Percentiles rank a stretch among this genome's conserved stretches.
phyloP scores from a whole-genome alignment of 169 alveolate species.

The Cryptosporidium xiaoi region DNA sequence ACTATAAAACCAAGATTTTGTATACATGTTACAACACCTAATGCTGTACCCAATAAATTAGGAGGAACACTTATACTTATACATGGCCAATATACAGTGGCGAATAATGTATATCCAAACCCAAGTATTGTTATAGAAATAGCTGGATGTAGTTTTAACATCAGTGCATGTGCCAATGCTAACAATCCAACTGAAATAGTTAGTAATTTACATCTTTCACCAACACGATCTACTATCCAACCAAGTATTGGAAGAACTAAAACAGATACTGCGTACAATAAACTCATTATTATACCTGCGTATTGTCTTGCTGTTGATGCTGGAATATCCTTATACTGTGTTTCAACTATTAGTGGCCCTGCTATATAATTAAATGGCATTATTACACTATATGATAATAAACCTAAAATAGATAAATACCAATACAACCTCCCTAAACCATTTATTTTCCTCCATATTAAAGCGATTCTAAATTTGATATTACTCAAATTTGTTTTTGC shows the following conservation, averaged over 20 bases:
- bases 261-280: conserved; percentile 70
- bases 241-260: conserved; percentile 67
- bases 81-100: conserved; percentile 74
- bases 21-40: conserved; percentile 67
- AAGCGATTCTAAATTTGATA: conserved; percentile 25
- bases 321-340: conserved; percentile 64
- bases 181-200: conserved; percentile 67
- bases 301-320: conserved; percentile 72
- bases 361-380: conserved; percentile 74
- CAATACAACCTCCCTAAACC: conserved; percentile 62
- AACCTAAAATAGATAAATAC: conserved; percentile 54
- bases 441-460: conserved; percentile 47
- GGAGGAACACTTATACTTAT: conserved; percentile 71
- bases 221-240: conserved; percentile 74
- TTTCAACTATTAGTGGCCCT: conserved; percentile 72
- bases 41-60: conserved; percentile 64
- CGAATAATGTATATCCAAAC: conserved; percentile 71
- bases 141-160: conserved; percentile 71
- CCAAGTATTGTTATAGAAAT: conserved; percentile 68
- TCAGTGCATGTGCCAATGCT: conserved; percentile 58
- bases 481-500: conserved; percentile 9
- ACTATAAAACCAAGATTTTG: conserved; percentile 67
- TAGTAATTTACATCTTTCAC: conserved; percentile 60
- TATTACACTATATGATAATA: conserved; percentile 62
- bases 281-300: conserved; percentile 69